These are phyloP conservation scores for Neurospora sp. DNA, from an alignment of 495 filamentous ascomycete genomes.

Conservation along the genomic window DNA sequence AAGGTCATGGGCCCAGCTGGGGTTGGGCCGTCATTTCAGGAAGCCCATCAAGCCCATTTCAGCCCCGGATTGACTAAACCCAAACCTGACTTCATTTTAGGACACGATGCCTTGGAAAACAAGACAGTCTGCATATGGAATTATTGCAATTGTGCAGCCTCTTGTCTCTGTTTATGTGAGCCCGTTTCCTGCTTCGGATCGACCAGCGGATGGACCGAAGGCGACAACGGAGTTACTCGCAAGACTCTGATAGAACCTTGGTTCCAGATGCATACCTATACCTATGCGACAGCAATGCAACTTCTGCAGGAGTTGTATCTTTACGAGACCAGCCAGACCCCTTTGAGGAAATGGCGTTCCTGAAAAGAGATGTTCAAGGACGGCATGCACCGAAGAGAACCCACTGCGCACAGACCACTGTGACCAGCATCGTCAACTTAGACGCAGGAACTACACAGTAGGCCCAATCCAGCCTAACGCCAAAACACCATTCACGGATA, in stretches of 20 bases:
- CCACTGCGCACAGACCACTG: not conserved
- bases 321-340: not conserved
- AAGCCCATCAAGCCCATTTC: not conserved
- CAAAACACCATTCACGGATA: conserved; percentile 7
- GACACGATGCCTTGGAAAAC: not conserved
- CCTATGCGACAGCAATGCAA: too few relatives aligned
- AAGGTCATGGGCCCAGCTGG: not conserved
- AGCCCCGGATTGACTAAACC: not conserved
- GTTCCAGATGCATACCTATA: too few relatives aligned
- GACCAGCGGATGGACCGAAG: too few relatives aligned
- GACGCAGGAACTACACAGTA: conserved; percentile 9
- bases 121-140: not conserved
- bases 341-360: not conserved
- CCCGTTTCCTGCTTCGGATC: not conserved
- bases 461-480: conserved; percentile 12
- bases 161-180: not conserved
- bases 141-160: not conserved
- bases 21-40: not conserved
- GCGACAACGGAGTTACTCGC: too few relatives aligned
- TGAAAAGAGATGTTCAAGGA: not conserved
- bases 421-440: too few relatives aligned
- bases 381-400: not conserved
- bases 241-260: too few relatives aligned
- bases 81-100: not conserved
- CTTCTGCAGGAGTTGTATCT: not conserved